These are phyloP conservation scores for Sclerotinia trifoliorum DNA, from an alignment of 2,329 filamentous ascomycete genomes.

Conservation along the genomic window DNA sequence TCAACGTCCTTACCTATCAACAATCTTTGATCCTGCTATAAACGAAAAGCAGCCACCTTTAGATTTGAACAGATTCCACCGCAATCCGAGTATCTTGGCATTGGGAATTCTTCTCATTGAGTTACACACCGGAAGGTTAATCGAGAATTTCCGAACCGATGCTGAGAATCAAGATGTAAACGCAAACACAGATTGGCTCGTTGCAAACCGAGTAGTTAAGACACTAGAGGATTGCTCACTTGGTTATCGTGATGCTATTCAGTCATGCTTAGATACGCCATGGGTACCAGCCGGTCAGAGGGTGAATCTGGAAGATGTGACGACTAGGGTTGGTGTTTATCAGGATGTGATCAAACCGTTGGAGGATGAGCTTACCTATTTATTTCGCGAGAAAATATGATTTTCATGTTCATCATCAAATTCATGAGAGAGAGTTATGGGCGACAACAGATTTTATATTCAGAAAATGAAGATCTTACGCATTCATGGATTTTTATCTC, in stretches of 20 bases:
- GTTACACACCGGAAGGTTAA: not conserved
- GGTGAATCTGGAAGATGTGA: not conserved
- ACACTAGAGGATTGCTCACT: conserved; percentile 5
- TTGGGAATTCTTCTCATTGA: conserved; percentile 8
- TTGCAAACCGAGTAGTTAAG: conserved; percentile 1
- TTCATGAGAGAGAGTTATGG: no score
- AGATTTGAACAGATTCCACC: not conserved
- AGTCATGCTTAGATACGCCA: conserved; percentile 4
- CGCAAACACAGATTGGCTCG: conserved; percentile 5
- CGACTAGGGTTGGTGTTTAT: not conserved
- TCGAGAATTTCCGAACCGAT: not conserved
- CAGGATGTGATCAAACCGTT: conserved; percentile 6
- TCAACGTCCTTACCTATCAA: conserved; percentile 1
- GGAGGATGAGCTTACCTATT: conserved; percentile 8
- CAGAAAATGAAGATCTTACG: no score
- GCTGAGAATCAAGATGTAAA: not conserved
- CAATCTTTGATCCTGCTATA: not conserved
- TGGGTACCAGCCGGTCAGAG: conserved; percentile 12
- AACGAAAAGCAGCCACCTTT: not conserved
- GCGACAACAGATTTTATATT: no score
- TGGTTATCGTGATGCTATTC: conserved; percentile 15
- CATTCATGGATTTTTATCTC: no score
- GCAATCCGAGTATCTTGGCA: conserved; percentile 1
- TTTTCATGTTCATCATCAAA: no score
- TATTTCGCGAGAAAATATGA: conserved; percentile 5